Conservation (phyloP, 106 monocot species). For the Amphibolis antarctica region DNA sequence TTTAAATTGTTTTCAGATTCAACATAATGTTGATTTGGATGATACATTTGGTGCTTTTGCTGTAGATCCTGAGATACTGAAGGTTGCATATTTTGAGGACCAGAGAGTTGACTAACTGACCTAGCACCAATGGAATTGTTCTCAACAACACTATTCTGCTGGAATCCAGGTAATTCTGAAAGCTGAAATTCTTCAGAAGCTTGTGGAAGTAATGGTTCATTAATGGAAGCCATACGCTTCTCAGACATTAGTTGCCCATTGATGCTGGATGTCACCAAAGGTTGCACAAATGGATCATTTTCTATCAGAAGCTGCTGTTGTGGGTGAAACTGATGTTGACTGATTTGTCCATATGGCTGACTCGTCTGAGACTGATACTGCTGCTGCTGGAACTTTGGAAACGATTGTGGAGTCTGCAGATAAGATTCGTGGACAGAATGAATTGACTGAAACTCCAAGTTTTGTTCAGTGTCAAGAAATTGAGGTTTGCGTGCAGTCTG, state of each 20-base stretch:
- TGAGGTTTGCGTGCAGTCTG: conserved; percentile 31
- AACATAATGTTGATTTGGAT: conserved; percentile 22
- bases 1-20: conserved; percentile 38
- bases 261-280: conserved; percentile 27
- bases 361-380: conserved; percentile 36
- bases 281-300: conserved; percentile 24
- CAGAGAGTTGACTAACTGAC: conserved; percentile 28
- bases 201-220: conserved; percentile 32
- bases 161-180: conserved; percentile 39
- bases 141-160: conserved; percentile 22
- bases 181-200: conserved; percentile 33
- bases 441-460: conserved; percentile 48
- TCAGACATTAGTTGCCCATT: conserved; percentile 35
- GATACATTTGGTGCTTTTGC: conserved; percentile 23
- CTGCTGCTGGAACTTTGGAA: conserved; percentile 36
- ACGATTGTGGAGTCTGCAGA: conserved; percentile 37
- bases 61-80: conserved; percentile 35
- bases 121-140: conserved; percentile 28
- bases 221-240: conserved; percentile 27
- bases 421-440: conserved; percentile 30
- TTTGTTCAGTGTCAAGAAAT: conserved; percentile 47
- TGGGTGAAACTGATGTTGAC: conserved; percentile 28
- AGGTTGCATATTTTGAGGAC: conserved; percentile 35
- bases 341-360: conserved; percentile 31
- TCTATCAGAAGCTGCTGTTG: conserved; percentile 33